Percentiles rank a stretch among this genome's conserved stretches.
Evolutionary conservation across 768 basidiomycete species (phyloP).

Genomic region (Suillus placidus): DNA sequence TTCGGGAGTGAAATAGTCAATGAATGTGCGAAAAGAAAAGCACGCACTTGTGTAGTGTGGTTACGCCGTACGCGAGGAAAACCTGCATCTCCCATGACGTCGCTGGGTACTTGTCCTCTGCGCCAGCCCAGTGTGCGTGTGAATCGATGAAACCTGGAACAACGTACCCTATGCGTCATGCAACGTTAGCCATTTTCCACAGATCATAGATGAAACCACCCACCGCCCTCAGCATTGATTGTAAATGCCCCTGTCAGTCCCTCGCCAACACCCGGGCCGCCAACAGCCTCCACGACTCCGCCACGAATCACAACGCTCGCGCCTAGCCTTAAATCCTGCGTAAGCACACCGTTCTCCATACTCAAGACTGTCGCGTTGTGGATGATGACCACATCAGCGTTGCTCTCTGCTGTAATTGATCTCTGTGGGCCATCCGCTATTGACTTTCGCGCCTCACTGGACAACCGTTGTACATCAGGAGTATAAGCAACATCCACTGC

Average conservation of each 20-base stretch:
- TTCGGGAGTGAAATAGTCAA: neutral
- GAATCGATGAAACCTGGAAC: constrained; percentile 77
- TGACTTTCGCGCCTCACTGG: constrained; percentile 44
- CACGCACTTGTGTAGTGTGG: constrained; percentile 73
- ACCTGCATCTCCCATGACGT: constrained; percentile 76
- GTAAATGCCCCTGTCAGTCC: constrained; percentile 45
- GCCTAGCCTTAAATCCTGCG: constrained; percentile 51
- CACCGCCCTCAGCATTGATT: constrained; percentile 66
- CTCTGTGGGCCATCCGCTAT: neutral
- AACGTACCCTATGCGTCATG: constrained; percentile 50
- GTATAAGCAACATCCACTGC: constrained; percentile 61
- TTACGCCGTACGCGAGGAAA: constrained; percentile 77
- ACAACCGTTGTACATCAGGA: constrained; percentile 63
- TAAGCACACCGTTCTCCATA: constrained; percentile 58
- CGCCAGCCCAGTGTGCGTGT: constrained; percentile 74
- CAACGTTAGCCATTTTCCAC: neutral
- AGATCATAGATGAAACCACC: constrained; percentile 16
- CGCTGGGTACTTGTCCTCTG: constrained; percentile 54
- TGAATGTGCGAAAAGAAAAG: neutral
- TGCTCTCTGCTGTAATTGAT: constrained; percentile 13
- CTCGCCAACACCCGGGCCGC: constrained; percentile 34
- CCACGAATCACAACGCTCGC: constrained; percentile 56
- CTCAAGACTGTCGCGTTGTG: constrained; percentile 71
- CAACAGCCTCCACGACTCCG: constrained; percentile 60
- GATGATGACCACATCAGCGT: constrained; percentile 53